Base-by-base conservation (phyloP, 805 yeast species). In the Saccharomycopsis babjevae region DNA sequence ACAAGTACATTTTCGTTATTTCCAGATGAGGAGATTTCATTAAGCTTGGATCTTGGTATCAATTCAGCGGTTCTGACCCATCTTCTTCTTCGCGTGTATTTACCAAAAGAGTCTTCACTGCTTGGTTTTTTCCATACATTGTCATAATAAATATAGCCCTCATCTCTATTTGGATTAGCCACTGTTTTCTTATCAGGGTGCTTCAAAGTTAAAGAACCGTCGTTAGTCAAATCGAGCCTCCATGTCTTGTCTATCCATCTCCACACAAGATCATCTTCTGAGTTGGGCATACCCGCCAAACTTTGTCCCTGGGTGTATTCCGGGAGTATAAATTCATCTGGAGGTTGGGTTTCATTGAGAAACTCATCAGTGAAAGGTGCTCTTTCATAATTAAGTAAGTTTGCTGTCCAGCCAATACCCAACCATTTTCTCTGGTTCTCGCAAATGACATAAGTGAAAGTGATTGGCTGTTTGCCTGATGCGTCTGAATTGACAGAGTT, bases 331-430 rank as follows among this genome's bases (percentile, higher is more conserved):
- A 93, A 93, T 20, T 79, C 74, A 5, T 87, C 94, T 20, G 92
- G 85, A 8, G 91, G 77, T 5, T 87, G 83, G 0, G 89, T 81
- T 70, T 91, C 97, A 72, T 92, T 93, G 64, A 91, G 76, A 69
- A 91, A 92, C 71, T 92, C 97, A 71, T 93, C 99, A 0, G 98
- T 92, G 97, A 98, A 93, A 3, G 98, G 86, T 0, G 96, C 85
- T 70, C 99, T 81, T 74, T 93, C 99, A 70, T 93, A 93, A 57
- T 96, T 86, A 64, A 94, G 78, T 70, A 94, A 78, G 69, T 91
- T 91, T 16, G 96, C 79, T 0, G 98, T 93, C 99, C 99, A 93
- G 13, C 99, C 99, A 67, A 93, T 89, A 15, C 97, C 98, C 46
- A 93, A 78, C 99, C 99, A 93, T 68, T 96, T 84, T 69, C 99